phyloP scores from a whole-genome alignment of 2,329 filamentous ascomycete genomes.

The Fusarium subtropicale region DNA sequence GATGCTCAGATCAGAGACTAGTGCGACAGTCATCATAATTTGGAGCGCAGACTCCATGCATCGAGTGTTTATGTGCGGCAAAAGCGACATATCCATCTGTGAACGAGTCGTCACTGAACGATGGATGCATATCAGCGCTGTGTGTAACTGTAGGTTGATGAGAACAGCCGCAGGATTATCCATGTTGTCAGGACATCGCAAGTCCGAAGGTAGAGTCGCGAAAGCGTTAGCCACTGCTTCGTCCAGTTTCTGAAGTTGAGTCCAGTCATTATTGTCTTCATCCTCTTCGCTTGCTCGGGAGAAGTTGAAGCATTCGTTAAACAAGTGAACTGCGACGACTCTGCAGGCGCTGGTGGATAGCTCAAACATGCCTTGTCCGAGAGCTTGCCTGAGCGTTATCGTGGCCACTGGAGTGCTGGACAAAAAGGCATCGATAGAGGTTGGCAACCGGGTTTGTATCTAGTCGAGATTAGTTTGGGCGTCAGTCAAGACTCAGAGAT shows the following conservation, averaged over 20 bases:
- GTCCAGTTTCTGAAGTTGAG: conserved; percentile 20
- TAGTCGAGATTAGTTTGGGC: fast-evolving
- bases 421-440: conserved; percentile 19
- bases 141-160: conserved; percentile 35
- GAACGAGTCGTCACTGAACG: conserved; percentile 19
- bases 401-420: conserved; percentile 49
- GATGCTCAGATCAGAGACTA: conserved; percentile 20
- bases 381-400: conserved; percentile 23
- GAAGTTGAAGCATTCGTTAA: conserved; percentile 40
- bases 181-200: conserved; percentile 34
- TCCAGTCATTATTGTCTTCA: conserved; percentile 20
- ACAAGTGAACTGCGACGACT: conserved; percentile 36
- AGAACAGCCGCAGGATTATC: conserved; percentile 25
- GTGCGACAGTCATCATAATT: conserved; percentile 32
- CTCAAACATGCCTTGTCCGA: conserved; percentile 37
- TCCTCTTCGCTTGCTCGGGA: conserved; percentile 31
- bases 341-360: conserved; percentile 37
- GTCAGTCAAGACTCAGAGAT: fast-evolving
- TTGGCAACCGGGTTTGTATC: conserved; percentile 26
- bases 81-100: conserved; percentile 8
- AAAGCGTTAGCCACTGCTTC: conserved; percentile 27
- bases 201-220: conserved; percentile 15
- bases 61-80: conserved; percentile 21
- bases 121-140: conserved; percentile 32
- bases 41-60: conserved; percentile 27